Evolutionary conservation across 2,329 filamentous ascomycete species (phyloP), one percentile per base, ranked within the genome.

Genomic region (Pseudomassariella vexata): DNA sequence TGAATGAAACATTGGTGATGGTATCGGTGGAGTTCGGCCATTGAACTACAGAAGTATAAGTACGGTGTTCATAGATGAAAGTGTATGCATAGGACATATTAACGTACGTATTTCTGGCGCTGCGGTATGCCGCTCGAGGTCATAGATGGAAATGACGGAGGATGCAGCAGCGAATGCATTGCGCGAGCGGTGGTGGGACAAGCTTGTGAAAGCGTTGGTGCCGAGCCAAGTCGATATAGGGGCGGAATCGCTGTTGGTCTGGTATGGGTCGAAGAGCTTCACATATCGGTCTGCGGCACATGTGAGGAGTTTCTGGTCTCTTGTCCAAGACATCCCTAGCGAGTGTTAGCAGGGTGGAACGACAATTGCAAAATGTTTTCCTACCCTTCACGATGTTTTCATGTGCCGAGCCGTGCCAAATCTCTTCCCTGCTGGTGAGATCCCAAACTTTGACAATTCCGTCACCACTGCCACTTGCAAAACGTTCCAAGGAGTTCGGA

Each of bases 1-100:
- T 98, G 66, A 96, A 94, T 24, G 85, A 74, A 36, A 95, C 75
- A 9, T 83, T 74, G 25, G 79, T 94, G 59, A 96, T 92, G 4
- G 92, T 96, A 58, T 95, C 92, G 37, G 85, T 81, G 8, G 82
- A 78, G 5, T 84, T 92, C 5, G 90, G 90, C 87, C 89, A 95
- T 40, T n/a, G n/a, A n/a, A n/a, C n/a, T n/a, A n/a, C n/a, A n/a
- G n/a, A n/a, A n/a, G n/a, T 86, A 36, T 86, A 82, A n/a, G n/a
- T n/a, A n/a, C n/a, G n/a, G n/a, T n/a, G n/a, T n/a, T n/a, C n/a
- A n/a, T n/a, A n/a, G n/a, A n/a, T n/a, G n/a, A n/a, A n/a, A n/a
- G n/a, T n/a, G n/a, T n/a, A n/a, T n/a, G n/a, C n/a, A n/a, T n/a
- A n/a, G n/a, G n/a, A n/a, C n/a, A n/a, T n/a, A n/a, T n/a, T n/a